These are phyloP conservation scores for Vicia faba DNA, from an alignment of 306 rosid genomes.

Conservation along the genomic window DNA sequence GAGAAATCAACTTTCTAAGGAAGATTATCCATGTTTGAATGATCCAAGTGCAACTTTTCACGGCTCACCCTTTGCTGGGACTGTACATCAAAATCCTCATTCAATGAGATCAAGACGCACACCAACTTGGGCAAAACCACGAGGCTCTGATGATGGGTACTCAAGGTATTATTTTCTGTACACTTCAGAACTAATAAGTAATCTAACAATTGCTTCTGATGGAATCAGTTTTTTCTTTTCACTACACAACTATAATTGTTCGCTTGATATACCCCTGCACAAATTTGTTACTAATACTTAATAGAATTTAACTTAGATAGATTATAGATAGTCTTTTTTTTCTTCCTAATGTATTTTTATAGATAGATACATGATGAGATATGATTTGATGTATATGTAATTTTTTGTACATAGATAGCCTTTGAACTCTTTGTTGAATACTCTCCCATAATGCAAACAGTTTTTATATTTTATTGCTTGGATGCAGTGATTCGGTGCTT, in stretches of 20 bases:
- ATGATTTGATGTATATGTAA: not conserved
- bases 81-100: constrained; percentile 58
- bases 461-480: constrained; percentile 33
- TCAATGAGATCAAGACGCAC: constrained; percentile 92
- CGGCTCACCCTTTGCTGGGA: constrained; percentile 56
- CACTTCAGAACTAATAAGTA: constrained; percentile 4
- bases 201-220: constrained; percentile 26
- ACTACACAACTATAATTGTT: constrained; percentile 4
- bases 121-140: constrained; percentile 90
- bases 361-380: not conserved
- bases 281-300: not conserved
- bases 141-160: constrained; percentile 92
- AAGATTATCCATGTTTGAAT: constrained; percentile 91
- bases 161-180: constrained; percentile 61
- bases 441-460: not conserved
- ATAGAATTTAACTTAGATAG: too few species aligned
- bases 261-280: constrained; percentile 5
- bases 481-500: constrained; percentile 74
- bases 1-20: constrained; percentile 78
- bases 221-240: constrained; percentile 24
- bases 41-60: constrained; percentile 80
- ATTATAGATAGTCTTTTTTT: too few species aligned
- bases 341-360: not conserved
- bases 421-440: not conserved
- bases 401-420: not conserved